A percentile compares a stretch with the other conserved stretches of the same genome.
phyloP scores from a whole-genome alignment of 768 basidiomycete species.

The Pleurotus citrinopileatus region DNA sequence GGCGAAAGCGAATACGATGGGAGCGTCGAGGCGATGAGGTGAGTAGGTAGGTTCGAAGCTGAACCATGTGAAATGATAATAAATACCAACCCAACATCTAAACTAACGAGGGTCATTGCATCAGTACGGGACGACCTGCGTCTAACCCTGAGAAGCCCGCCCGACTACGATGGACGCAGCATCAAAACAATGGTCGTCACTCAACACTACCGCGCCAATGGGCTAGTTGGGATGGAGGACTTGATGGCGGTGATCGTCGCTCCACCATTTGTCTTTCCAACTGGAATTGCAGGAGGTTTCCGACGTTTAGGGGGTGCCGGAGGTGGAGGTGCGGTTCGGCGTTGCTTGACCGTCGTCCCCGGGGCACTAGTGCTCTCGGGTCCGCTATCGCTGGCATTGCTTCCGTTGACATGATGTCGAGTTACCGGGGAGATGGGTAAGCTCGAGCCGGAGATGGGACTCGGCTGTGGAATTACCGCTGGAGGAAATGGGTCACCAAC shows the following conservation, averaged over 20 bases:
- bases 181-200: constrained; percentile 2
- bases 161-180: no score
- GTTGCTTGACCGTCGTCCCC: not conserved
- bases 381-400: constrained; percentile 1
- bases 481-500: constrained; percentile 8
- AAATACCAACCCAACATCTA: not conserved
- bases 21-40: no score
- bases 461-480: no score
- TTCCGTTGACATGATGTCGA: not conserved
- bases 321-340: constrained; percentile 38
- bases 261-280: constrained; percentile 44
- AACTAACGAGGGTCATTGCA: not conserved
- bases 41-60: no score
- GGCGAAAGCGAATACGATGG: not conserved
- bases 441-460: constrained; percentile 8
- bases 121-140: not conserved
- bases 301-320: constrained; percentile 68
- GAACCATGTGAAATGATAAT: not conserved
- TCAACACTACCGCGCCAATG: constrained; percentile 14
- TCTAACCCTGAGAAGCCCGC: not conserved
- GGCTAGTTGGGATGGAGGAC: constrained; percentile 34
- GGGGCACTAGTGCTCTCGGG: not conserved
- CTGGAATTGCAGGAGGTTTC: constrained; percentile 71
- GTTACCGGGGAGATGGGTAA: constrained; percentile 9
- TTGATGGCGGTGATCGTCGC: constrained; percentile 60